Evolutionary conservation across 1,284 basidiomycete genomes (phyloP).

Genomic region (Ustilago crameri): DNA sequence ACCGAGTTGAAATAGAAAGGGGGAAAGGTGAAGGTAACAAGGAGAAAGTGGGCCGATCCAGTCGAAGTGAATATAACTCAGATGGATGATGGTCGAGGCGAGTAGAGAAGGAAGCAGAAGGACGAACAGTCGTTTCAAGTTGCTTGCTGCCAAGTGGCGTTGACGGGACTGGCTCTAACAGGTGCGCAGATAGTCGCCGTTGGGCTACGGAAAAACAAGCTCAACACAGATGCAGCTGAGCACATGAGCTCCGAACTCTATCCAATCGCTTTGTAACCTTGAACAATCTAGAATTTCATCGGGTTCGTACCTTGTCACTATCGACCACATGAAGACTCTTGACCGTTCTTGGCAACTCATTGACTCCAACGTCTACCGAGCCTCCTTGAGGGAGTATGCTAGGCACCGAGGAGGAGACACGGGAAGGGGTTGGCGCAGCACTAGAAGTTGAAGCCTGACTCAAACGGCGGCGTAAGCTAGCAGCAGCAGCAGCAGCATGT

Average conservation of each 20-base stretch:
- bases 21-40: not conserved
- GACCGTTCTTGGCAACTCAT: conserved; percentile 3
- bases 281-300: too few species aligned
- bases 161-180: too few species aligned
- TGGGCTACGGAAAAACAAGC: too few species aligned
- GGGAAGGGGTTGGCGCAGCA: not conserved
- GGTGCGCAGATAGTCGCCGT: too few species aligned
- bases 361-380: not conserved
- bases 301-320: too few species aligned
- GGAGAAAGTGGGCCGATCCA: conserved; percentile 11
- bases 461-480: not conserved
- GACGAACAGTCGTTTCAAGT: too few species aligned
- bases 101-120: not conserved
- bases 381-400: not conserved
- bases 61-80: conserved; percentile 1
- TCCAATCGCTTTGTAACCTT: too few species aligned
- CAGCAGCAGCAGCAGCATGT: too few species aligned
- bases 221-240: not conserved
- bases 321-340: too few species aligned
- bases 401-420: not conserved
- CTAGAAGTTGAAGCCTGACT: conserved; percentile 4
- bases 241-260: too few species aligned
- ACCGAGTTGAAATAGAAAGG: conserved; percentile 7
- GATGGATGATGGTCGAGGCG: conserved; percentile 12
- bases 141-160: too few species aligned